These are phyloP conservation scores for Aquanectria penicillioides DNA, from an alignment of 2,329 filamentous ascomycete species.

Conservation along the genomic window DNA sequence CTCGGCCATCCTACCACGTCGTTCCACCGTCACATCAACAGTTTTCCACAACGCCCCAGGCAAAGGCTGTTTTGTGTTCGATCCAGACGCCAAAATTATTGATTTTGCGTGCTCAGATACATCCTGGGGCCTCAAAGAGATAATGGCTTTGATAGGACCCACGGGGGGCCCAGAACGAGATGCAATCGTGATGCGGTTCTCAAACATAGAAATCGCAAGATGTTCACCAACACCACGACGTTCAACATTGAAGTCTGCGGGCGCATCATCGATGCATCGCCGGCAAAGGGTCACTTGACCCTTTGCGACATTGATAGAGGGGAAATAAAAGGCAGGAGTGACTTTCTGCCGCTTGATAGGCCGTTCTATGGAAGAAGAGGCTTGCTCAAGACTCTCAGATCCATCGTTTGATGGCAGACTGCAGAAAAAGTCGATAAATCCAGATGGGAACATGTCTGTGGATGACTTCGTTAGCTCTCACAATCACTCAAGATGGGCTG, in stretches of 20 bases:
- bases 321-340: conserved; percentile 10
- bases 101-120: conserved; percentile 21
- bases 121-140: conserved; percentile 40
- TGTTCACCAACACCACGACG: conserved; percentile 35
- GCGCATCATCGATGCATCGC: conserved; percentile 25
- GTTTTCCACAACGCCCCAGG: conserved; percentile 50
- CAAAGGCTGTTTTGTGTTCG: conserved; percentile 24
- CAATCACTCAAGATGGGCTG: neutral
- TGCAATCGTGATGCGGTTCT: conserved; percentile 29
- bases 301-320: conserved; percentile 41
- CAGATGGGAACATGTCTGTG: conserved; percentile 39
- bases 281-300: conserved; percentile 42
- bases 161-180: conserved; percentile 23
- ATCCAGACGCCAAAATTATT: conserved; percentile 31
- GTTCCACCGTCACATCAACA: conserved; percentile 45
- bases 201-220: conserved; percentile 27
- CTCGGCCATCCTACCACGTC: conserved; percentile 35
- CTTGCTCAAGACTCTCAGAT: conserved; percentile 10
- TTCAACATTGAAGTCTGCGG: conserved; percentile 11
- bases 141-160: conserved; percentile 13
- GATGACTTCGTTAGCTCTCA: neutral
- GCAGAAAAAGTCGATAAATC: conserved; percentile 36
- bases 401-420: conserved; percentile 30
- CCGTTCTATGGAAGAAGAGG: conserved; percentile 28
- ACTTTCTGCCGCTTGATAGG: conserved; percentile 47